Evolutionary conservation across 2,329 filamentous ascomycete species (phyloP), one percentile per base, ranked within the genome.

Genomic region (Bipolaris zeicola): DNA sequence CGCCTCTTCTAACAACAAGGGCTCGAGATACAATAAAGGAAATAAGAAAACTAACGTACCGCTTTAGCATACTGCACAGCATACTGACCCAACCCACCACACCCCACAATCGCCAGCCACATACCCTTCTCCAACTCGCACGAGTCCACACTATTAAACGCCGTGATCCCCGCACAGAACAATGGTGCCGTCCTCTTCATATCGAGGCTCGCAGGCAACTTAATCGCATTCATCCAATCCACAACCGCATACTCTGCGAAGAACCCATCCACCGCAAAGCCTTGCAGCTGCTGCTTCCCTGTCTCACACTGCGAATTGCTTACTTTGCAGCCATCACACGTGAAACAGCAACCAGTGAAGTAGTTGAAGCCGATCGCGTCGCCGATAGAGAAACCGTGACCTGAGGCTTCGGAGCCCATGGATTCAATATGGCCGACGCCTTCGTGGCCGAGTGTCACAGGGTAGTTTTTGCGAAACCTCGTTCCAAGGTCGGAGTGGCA

Each of bases 151-250:
- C 67, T 66, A 57, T 75, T 68, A 41, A 66, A 70, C 6, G 71
- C 75, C 1, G 81, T 83, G 47, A 83, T 78, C 1, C 81, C 81
- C 1, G 82, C 81, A 60, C 82, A 83, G 62, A 83, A 81, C 5
- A 83, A 61, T 14, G 80, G 78, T 33, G 80, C 73, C 3, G 74
- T 69, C 14, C 60, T 70, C 42, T 69, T 69, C 43, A 78, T 67
- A 41, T 77, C 72, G 50, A 75, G 58, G 8, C 47, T 59, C 34
- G 76, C 65, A 18, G 79, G 77, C 2, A 82, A 67, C 41, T 76
- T 69, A 5, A 79, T 71, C 0, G 77, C 77, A 64, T 79, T 80
- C 61, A 77, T 77, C 64, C 76, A 78, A 59, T 82, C 79, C 6
- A 80, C 77, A 0, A 79, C 66, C 1, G 76, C 76, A 62, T 82